phyloP scores from a whole-genome alignment of 192 early-diverging fungal genomes.

The Entomortierella parvispora region DNA sequence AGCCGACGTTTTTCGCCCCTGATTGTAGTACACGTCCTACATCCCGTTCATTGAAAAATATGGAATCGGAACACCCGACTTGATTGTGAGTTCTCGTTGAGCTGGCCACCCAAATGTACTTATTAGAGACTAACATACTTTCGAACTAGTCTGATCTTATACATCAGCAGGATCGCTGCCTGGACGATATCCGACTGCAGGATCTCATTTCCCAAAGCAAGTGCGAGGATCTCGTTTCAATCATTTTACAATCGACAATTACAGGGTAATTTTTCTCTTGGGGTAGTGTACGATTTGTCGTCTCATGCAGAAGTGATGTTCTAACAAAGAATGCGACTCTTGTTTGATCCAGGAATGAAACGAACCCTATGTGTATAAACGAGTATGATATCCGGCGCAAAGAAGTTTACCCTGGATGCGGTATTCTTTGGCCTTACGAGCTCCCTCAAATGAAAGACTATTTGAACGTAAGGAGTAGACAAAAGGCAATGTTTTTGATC shows the following conservation, averaged over 20 bases:
- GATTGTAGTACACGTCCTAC: conserved; percentile 34
- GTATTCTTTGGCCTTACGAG: conserved; percentile 65
- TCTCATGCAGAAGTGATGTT: background rate
- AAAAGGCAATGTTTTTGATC: too few species aligned
- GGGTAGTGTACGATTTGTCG: background rate
- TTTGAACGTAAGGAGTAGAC: conserved; percentile 63
- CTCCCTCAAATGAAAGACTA: conserved; percentile 55
- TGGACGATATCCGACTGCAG: conserved; percentile 25
- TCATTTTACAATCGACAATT: conserved; percentile 2
- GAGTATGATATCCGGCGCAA: conserved; percentile 65
- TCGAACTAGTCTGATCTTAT: background rate
- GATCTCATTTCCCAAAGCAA: conserved; percentile 31
- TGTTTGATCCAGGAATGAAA: conserved; percentile 16
- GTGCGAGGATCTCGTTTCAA: conserved; percentile 54
- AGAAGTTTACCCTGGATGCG: conserved; percentile 60
- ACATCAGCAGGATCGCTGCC: conserved; percentile 38
- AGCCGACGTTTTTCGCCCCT: too few species aligned
- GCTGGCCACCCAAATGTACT: too few species aligned
- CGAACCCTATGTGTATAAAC: conserved; percentile 58
- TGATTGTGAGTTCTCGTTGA: conserved; percentile 15
- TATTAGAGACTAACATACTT: background rate
- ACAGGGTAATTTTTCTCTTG: background rate
- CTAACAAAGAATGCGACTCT: background rate
- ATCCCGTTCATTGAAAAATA: conserved; percentile 30
- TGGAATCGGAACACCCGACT: conserved; percentile 10